phyloP scores from a whole-genome alignment of 2,329 filamentous ascomycete species.

The Thielaviopsis musarum region DNA sequence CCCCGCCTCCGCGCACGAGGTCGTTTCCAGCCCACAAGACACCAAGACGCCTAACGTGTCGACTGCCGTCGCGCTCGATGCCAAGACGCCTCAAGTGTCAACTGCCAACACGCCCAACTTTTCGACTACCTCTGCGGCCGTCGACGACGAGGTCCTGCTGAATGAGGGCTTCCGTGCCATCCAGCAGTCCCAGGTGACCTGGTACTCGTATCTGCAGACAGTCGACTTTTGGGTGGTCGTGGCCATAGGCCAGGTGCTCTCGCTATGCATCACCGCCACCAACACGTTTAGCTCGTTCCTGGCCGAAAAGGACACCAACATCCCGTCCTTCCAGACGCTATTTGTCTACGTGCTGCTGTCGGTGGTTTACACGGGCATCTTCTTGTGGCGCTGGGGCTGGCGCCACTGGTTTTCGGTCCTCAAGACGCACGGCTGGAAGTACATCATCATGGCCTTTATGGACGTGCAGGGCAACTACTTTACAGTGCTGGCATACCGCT shows the following conservation, averaged over 20 bases:
- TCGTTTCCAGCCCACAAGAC: not conserved
- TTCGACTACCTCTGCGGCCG: constrained; percentile 1
- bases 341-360: constrained; percentile 86
- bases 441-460: constrained; percentile 78
- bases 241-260: constrained; percentile 63
- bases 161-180: constrained; percentile 36
- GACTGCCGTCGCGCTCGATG: not conserved
- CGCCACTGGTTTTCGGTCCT: constrained; percentile 50
- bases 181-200: constrained; percentile 35
- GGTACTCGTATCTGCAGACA: constrained; percentile 65
- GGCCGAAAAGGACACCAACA: constrained; percentile 46
- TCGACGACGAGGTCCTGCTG: constrained; percentile 23
- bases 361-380: constrained; percentile 64
- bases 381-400: constrained; percentile 63
- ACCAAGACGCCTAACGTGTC: not conserved
- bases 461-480: constrained; percentile 98
- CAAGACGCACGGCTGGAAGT: constrained; percentile 70
- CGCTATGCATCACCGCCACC: constrained; percentile 79
- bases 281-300: constrained; percentile 82
- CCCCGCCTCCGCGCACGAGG: constrained; percentile 13
- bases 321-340: constrained; percentile 88
- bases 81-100: too few relatives aligned
- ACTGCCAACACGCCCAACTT: too few relatives aligned
- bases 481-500: constrained; percentile 80
- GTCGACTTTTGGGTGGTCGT: constrained; percentile 79